Conservation (phyloP, 805 yeast species). For the Ogataea zsoltii region DNA sequence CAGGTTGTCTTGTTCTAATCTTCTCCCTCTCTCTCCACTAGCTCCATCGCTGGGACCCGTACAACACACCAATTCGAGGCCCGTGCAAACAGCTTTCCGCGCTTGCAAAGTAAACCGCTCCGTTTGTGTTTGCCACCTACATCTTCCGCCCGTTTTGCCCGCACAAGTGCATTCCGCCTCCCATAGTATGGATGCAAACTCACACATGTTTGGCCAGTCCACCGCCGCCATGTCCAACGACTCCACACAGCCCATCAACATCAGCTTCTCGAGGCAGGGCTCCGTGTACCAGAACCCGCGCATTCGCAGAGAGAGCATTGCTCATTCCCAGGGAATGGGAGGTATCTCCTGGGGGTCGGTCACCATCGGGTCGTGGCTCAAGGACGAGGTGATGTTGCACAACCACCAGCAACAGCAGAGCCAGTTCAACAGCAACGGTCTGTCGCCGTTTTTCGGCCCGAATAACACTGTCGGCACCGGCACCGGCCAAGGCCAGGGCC, state of each 20-base stretch:
- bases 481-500: not conserved
- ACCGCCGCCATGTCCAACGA: constrained; percentile 34
- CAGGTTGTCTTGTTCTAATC: constrained; percentile 2
- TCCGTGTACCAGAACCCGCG: constrained; percentile 45
- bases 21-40: not conserved
- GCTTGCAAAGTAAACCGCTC: not conserved
- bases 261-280: constrained; percentile 36
- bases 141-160: not conserved
- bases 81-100: not conserved
- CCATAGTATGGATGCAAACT: constrained; percentile 8
- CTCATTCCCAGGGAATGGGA: constrained; percentile 97
- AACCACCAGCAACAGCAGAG: constrained; percentile 23
- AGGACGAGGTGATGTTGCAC: constrained; percentile 81
- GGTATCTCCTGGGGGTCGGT: constrained; percentile 97
- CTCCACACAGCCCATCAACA: constrained; percentile 40
- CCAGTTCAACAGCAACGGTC: constrained; percentile 16
- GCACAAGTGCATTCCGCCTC: not conserved
- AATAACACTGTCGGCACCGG: constrained; percentile 6
- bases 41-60: not conserved
- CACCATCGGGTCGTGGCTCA: constrained; percentile 92
- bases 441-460: constrained; percentile 26
- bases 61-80: not conserved
- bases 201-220: constrained; percentile 30
- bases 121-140: not conserved
- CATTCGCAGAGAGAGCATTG: constrained; percentile 85